Percentiles rank a stretch among this genome's conserved stretches.
Conservation (phyloP, 164 flowering plant genomes). For the Amborella trichopoda region DNA sequence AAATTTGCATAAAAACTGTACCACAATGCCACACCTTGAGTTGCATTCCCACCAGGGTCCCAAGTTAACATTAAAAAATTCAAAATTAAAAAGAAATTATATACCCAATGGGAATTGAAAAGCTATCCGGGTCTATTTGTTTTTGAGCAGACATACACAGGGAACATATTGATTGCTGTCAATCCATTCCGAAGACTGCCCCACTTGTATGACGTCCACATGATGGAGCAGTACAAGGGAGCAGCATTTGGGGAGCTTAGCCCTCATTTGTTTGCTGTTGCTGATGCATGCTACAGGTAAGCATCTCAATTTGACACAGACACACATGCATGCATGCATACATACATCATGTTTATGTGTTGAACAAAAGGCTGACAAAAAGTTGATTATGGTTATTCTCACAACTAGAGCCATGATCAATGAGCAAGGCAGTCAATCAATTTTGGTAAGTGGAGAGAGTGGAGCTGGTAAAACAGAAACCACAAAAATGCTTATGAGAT, state of each 20-base stretch:
- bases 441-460: slow-evolving; percentile 82
- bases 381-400: too few species aligned
- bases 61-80: too few species aligned
- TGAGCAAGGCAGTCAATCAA: slow-evolving; percentile 63
- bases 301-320: too few species aligned
- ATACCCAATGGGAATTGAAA: too few species aligned
- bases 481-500: slow-evolving; percentile 85
- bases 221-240: slow-evolving; percentile 89
- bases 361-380: too few species aligned
- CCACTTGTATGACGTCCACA: slow-evolving; percentile 65
- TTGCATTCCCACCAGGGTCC: too few species aligned
- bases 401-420: slow-evolving; percentile 53
- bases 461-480: slow-evolving; percentile 94
- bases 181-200: slow-evolving; percentile 80
- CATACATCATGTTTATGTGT: too few species aligned
- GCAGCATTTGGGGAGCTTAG: slow-evolving; percentile 80
- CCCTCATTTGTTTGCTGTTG: slow-evolving; percentile 83
- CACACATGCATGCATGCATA: too few species aligned
- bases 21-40: too few species aligned
- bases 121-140: too few species aligned
- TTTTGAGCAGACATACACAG: slow-evolving; percentile 80
- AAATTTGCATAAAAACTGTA: too few species aligned
- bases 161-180: slow-evolving; percentile 78
- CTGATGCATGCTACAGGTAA: slow-evolving; percentile 75
- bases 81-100: too few species aligned